phyloP scores from a whole-genome alignment of 305 asterid genomes.

The Fraxinus sp. region DNA sequence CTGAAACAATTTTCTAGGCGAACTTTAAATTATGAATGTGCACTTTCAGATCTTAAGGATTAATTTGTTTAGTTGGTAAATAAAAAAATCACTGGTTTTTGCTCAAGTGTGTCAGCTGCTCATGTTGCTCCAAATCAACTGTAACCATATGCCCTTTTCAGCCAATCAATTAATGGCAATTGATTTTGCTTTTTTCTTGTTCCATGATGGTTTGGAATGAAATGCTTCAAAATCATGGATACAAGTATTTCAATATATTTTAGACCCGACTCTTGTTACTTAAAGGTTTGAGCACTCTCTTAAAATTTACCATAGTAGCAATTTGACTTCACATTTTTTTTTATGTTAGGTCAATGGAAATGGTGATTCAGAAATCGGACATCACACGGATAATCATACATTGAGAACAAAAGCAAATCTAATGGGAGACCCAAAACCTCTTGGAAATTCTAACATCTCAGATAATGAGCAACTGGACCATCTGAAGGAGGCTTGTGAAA shows the following conservation, averaged over 20 bases:
- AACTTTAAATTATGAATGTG: neutral
- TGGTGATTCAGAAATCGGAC: constrained; percentile 68
- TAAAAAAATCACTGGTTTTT: neutral
- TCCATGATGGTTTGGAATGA: neutral
- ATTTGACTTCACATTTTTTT: constrained; percentile 27
- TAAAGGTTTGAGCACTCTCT: neutral
- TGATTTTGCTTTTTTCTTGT: neutral
- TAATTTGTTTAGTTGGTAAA: neutral
- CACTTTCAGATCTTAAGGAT: constrained; percentile 7
- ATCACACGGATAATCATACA: constrained; percentile 43
- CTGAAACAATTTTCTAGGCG: neutral
- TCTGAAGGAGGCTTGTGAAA: constrained; percentile 41
- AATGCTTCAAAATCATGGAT: neutral
- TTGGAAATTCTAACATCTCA: constrained; percentile 43
- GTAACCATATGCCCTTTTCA: neutral
- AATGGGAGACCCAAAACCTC: constrained; percentile 44
- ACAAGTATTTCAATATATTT: constrained; percentile 14
- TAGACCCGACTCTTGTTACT: constrained; percentile 10
- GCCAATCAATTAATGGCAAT: neutral
- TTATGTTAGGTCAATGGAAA: constrained; percentile 59
- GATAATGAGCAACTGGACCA: constrained; percentile 57
- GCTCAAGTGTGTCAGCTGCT: neutral
- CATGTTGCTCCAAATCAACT: neutral
- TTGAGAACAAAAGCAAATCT: constrained; percentile 41
- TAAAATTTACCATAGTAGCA: constrained; percentile 14